phyloP scores from a whole-genome alignment of 2,329 filamentous ascomycete genomes.

The Pyricularia pennisetigena region DNA sequence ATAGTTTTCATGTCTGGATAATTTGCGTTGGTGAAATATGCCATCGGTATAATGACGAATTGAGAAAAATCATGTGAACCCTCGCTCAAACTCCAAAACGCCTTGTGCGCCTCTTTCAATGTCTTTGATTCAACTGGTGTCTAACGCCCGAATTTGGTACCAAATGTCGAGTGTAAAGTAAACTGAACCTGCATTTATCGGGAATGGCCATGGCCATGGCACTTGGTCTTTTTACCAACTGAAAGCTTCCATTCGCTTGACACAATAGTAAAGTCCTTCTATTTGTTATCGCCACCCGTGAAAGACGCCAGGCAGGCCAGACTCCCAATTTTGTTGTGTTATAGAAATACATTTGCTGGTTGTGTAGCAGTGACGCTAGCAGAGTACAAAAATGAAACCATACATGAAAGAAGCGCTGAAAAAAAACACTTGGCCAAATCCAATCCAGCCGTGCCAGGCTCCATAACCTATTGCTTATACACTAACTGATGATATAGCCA shows the following conservation, averaged over 20 bases:
- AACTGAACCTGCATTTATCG: background rate
- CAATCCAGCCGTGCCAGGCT: background rate
- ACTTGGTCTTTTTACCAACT: background rate
- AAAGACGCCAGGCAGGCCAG: background rate
- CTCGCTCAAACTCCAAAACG: background rate
- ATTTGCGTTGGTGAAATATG: background rate
- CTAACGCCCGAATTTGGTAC: background rate
- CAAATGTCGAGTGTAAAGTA: background rate
- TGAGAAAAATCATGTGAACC: background rate
- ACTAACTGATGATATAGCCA: background rate
- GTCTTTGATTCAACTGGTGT: background rate
- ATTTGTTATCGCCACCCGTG: background rate
- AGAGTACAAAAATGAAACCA: background rate
- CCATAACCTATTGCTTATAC: background rate
- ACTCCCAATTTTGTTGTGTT: background rate
- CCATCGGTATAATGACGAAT: background rate
- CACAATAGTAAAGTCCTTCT: background rate
- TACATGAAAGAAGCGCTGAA: background rate
- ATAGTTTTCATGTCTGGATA: background rate
- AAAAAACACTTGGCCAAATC: background rate
- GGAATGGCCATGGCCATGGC: background rate
- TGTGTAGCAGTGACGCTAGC: background rate
- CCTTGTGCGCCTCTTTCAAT: background rate
- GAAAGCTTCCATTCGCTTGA: background rate
- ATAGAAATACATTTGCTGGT: background rate